Evolutionary conservation across 768 basidiomycete genomes (phyloP).

Genomic region (Lenzites betulinus): DNA sequence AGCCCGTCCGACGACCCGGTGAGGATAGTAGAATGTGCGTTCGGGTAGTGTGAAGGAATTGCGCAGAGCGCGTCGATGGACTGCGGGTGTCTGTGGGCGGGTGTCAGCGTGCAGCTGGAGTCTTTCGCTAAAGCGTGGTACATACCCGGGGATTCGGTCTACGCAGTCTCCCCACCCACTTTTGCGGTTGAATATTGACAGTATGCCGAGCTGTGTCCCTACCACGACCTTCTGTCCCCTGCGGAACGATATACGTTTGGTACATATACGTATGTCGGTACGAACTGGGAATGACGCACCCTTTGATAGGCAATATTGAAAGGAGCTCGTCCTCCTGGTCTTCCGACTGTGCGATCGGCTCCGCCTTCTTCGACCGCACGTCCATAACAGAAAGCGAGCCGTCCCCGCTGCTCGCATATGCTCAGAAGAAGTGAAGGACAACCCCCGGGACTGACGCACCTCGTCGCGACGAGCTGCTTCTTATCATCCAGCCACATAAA

Average conservation of each 20-base stretch:
- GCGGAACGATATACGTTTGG: background rate
- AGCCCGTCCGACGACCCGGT: conserved; percentile 94
- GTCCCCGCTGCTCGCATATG: conserved; percentile 64
- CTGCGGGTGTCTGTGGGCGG: conserved; percentile 70
- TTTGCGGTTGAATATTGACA: conserved; percentile 86
- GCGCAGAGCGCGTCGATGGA: conserved; percentile 87
- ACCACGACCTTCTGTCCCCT: conserved; percentile 83
- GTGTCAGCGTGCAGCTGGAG: background rate
- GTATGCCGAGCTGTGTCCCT: conserved; percentile 86
- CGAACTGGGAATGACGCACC: conserved; percentile 43
- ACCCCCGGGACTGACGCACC: no score
- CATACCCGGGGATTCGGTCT: conserved; percentile 82
- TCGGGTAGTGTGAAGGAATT: conserved; percentile 62
- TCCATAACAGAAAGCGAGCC: conserved; percentile 93
- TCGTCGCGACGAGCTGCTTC: conserved; percentile 72
- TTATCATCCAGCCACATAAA: conserved; percentile 79
- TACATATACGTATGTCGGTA: background rate
- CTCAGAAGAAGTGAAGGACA: background rate
- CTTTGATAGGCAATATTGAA: conserved; percentile 82
- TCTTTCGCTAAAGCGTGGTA: no score
- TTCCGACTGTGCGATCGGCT: conserved; percentile 84
- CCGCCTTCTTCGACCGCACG: conserved; percentile 75
- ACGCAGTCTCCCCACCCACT: conserved; percentile 93
- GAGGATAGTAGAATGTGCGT: conserved; percentile 66
- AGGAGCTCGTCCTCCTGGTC: conserved; percentile 96